These are phyloP conservation scores for Mucor velutinosus DNA, from an alignment of 371 early-diverging fungal species.

Conservation along the genomic window DNA sequence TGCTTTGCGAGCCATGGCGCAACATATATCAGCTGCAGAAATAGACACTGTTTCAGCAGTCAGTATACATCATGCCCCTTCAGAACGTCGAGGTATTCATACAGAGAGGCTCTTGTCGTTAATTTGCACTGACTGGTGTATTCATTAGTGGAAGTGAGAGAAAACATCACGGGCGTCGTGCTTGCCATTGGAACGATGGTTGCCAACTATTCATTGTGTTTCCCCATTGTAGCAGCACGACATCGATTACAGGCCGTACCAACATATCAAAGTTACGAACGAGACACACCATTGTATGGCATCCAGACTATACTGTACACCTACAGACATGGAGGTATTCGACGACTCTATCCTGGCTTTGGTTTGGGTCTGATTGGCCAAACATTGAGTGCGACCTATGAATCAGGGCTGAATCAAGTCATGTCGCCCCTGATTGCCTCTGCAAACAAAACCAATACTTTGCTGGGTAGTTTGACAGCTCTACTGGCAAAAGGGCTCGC, in stretches of 20 bases:
- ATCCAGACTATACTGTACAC: slow-evolving; percentile 33
- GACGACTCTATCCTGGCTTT: slow-evolving; percentile 60
- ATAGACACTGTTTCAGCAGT: slow-evolving; percentile 34
- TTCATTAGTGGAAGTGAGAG: slow-evolving; percentile 40
- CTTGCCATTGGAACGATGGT: slow-evolving; percentile 60
- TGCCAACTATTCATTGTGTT: slow-evolving; percentile 59
- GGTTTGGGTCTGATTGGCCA: slow-evolving; percentile 60
- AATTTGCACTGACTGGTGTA: neutral
- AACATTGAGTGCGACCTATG: slow-evolving; percentile 55
- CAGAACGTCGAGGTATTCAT: slow-evolving; percentile 37
- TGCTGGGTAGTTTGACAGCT: neutral
- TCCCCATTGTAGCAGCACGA: slow-evolving; percentile 60
- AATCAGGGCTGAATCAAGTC: slow-evolving; percentile 46
- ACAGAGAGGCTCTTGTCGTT: neutral
- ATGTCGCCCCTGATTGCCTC: slow-evolving; percentile 20
- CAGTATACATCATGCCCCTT: slow-evolving; percentile 31
- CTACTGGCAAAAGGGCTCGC: slow-evolving; percentile 17
- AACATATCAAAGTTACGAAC: slow-evolving; percentile 10
- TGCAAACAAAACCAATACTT: slow-evolving; percentile 21
- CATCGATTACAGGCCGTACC: slow-evolving; percentile 50
- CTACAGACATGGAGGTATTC: slow-evolving; percentile 43
- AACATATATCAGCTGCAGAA: slow-evolving; percentile 30
- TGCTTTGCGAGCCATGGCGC: slow-evolving; percentile 16
- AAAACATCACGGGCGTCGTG: slow-evolving; percentile 52
- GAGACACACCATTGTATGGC: slow-evolving; percentile 49